These are phyloP conservation scores for Nitzschia putrida DNA, from an alignment of 108 stramenopile species.

Conservation along the genomic window DNA sequence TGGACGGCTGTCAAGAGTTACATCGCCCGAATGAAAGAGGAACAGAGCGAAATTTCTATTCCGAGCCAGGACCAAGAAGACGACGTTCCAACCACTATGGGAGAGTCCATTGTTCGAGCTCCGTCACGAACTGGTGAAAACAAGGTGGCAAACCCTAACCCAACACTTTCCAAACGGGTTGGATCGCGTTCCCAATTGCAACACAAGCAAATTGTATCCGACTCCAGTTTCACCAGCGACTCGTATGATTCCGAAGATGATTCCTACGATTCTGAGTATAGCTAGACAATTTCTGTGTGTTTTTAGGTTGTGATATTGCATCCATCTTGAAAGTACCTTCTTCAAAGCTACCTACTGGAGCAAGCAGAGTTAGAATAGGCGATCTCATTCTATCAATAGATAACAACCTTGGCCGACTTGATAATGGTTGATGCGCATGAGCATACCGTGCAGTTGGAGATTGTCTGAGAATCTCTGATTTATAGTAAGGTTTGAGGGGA, in stretches of 20 bases:
- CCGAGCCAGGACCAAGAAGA: background rate
- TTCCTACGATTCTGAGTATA: slow-evolving; percentile 24
- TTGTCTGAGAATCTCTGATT: too few relatives aligned
- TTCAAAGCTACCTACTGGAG: too few relatives aligned
- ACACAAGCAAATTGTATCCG: slow-evolving; percentile 30
- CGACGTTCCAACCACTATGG: background rate
- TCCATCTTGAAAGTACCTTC: too few relatives aligned
- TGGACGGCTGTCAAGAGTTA: slow-evolving; percentile 75
- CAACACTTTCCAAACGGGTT: slow-evolving; percentile 21
- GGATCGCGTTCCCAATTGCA: slow-evolving; percentile 49
- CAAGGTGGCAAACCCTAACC: background rate
- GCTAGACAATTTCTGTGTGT: background rate
- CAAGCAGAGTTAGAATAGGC: too few relatives aligned
- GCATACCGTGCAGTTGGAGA: too few relatives aligned
- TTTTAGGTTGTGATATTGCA: too few relatives aligned
- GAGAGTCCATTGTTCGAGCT: background rate
- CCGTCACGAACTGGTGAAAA: background rate
- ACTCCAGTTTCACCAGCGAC: slow-evolving; percentile 21
- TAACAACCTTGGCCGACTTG: too few relatives aligned
- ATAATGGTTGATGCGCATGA: too few relatives aligned
- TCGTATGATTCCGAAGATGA: slow-evolving; percentile 23
- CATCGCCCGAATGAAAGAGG: slow-evolving; percentile 63
- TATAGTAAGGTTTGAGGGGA: too few relatives aligned
- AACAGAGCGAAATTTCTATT: background rate
- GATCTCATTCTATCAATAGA: too few relatives aligned